Conservation (phyloP, 208 protist species). For the Zelonia costaricensis region DNA sequence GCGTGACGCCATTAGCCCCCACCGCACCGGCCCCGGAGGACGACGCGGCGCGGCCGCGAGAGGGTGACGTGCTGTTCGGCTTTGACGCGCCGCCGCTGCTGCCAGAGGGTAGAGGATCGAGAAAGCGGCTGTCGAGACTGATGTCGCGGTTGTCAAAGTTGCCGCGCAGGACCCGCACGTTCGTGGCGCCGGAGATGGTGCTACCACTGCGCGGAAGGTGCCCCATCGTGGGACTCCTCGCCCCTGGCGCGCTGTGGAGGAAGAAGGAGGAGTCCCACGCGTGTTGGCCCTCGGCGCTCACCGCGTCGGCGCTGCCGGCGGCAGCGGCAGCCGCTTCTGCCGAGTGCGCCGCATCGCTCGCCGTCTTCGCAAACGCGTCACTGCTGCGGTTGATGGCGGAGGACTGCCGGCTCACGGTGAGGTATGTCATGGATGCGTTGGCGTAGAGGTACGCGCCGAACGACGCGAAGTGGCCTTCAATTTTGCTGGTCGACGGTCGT, state of each 20-base stretch:
- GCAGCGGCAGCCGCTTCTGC: too few relatives aligned
- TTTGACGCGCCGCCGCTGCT: neutral
- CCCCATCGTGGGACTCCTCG: neutral
- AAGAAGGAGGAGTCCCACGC: neutral
- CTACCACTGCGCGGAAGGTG: neutral
- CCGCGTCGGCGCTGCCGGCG: too few relatives aligned
- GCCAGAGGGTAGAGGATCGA: neutral
- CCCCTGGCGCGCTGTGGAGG: too few relatives aligned
- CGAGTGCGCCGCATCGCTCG: too few relatives aligned
- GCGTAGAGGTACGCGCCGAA: slow-evolving; percentile 15
- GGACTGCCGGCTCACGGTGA: too few relatives aligned
- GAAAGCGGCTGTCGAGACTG: slow-evolving; percentile 36
- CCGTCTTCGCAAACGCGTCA: too few relatives aligned
- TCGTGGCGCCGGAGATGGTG: neutral
- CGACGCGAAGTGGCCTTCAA: slow-evolving; percentile 10
- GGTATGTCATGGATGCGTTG: too few relatives aligned
- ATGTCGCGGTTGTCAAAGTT: slow-evolving; percentile 25
- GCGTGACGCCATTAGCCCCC: neutral
- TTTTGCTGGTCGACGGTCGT: neutral
- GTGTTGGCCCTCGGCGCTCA: too few relatives aligned
- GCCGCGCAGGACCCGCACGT: slow-evolving; percentile 31
- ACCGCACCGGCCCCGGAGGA: neutral
- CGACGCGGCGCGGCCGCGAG: neutral
- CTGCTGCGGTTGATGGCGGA: too few relatives aligned
- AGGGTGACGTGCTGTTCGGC: neutral